Evolutionary conservation across 176 grass and related monocot species (phyloP).

Genomic region (Musa itinerans): DNA sequence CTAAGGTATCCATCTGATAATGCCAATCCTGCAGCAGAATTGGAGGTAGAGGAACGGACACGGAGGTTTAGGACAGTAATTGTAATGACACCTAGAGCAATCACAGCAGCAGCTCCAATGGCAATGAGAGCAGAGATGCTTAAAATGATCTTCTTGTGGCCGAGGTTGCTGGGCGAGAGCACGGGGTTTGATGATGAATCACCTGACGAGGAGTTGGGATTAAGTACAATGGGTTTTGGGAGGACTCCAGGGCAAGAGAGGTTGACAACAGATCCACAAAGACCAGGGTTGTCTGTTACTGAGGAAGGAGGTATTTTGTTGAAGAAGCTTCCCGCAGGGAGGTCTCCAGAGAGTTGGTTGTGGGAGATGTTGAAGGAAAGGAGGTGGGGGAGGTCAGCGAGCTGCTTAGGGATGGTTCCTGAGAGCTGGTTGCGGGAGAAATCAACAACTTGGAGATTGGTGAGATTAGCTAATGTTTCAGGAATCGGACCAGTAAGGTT

Average conservation of each 20-base stretch:
- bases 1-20: slow-evolving; percentile 89
- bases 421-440: slow-evolving; percentile 65
- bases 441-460: slow-evolving; percentile 52
- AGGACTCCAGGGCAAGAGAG: slow-evolving; percentile 65
- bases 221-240: slow-evolving; percentile 91
- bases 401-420: slow-evolving; percentile 62
- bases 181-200: slow-evolving; percentile 26
- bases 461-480: slow-evolving; percentile 44
- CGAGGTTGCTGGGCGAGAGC: slow-evolving; percentile 21
- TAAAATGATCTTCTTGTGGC: slow-evolving; percentile 83
- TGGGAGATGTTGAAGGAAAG: slow-evolving; percentile 71
- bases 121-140: slow-evolving; percentile 94
- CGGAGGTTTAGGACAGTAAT: slow-evolving; percentile 81
- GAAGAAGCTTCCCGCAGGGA: slow-evolving; percentile 85
- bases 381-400: slow-evolving; percentile 69
- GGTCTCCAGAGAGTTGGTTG: slow-evolving; percentile 75
- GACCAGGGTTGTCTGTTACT: slow-evolving; percentile 58
- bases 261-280: slow-evolving; percentile 79
- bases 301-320: slow-evolving; percentile 71
- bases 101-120: slow-evolving; percentile 74
- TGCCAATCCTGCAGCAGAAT: slow-evolving; percentile 40
- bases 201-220: slow-evolving; percentile 44
- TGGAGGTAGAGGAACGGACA: slow-evolving; percentile 34
- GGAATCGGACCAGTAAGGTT: slow-evolving; percentile 69
- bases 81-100: slow-evolving; percentile 80